phyloP scores from a whole-genome alignment of 2,329 filamentous ascomycete genomes.

The Stemphylium beticola region DNA sequence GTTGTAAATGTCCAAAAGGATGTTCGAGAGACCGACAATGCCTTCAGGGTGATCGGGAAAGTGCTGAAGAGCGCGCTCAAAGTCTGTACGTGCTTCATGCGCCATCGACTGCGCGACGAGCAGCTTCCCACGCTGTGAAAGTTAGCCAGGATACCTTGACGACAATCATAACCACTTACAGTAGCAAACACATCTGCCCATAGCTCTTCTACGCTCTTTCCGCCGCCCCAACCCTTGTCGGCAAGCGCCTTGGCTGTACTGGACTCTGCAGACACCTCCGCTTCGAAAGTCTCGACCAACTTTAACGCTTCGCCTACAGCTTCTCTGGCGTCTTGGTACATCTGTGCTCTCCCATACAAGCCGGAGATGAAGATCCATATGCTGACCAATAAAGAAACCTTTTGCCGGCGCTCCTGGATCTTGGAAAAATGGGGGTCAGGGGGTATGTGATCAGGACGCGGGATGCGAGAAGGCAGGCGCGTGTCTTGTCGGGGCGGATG shows the following conservation, averaged over 20 bases:
- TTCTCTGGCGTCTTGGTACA: slow-evolving; percentile 79
- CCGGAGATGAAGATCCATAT: slow-evolving; percentile 91
- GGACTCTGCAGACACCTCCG: slow-evolving; percentile 66
- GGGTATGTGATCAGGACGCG: slow-evolving; percentile 40
- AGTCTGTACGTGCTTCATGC: slow-evolving; percentile 75
- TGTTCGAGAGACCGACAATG: slow-evolving; percentile 81
- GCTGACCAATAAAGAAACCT: slow-evolving; percentile 68
- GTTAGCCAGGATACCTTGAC: background rate
- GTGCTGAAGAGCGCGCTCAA: slow-evolving; percentile 81
- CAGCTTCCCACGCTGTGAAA: slow-evolving; percentile 69
- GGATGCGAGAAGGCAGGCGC: slow-evolving; percentile 51
- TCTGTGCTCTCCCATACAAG: slow-evolving; percentile 81
- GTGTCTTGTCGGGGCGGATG: slow-evolving; percentile 54
- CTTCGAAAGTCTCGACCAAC: slow-evolving; percentile 74
- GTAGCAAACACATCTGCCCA: slow-evolving; percentile 85
- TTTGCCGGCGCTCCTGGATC: slow-evolving; percentile 61
- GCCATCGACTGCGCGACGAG: slow-evolving; percentile 66
- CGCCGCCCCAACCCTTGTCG: slow-evolving; percentile 75
- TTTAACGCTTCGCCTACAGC: slow-evolving; percentile 83
- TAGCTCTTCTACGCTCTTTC: slow-evolving; percentile 81
- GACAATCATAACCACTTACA: slow-evolving; percentile 58
- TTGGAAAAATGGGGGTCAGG: slow-evolving; percentile 58
- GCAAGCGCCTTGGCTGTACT: slow-evolving; percentile 68
- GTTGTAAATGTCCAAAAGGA: slow-evolving; percentile 84
- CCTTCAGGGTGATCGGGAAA: slow-evolving; percentile 80